Conservation (phyloP, 208 protist species). For the Wallacemonas sp. region DNA sequence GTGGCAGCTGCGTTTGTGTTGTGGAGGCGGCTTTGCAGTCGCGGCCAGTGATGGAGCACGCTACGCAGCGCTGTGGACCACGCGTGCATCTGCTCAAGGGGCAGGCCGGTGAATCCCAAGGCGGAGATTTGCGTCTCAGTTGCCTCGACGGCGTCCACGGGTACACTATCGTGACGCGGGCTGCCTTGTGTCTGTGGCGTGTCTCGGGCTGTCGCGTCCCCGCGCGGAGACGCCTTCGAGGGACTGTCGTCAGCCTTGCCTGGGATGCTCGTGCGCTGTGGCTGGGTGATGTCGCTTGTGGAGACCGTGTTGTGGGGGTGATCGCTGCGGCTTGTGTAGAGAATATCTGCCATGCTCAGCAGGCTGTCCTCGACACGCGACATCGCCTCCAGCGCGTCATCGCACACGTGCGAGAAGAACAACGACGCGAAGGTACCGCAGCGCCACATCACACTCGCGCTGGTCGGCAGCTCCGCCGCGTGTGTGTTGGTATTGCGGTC, state of each 20-base stretch:
- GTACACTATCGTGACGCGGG: too few relatives aligned
- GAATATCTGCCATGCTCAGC: conserved; percentile 9
- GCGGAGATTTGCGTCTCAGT: conserved; percentile 33
- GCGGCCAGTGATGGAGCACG: conserved; percentile 35
- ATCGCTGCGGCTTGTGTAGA: conserved; percentile 14
- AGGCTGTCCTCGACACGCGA: background rate
- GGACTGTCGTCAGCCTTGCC: background rate
- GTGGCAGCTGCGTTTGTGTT: too few relatives aligned
- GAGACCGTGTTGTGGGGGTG: background rate
- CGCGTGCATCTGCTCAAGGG: conserved; percentile 25
- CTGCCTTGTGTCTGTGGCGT: too few relatives aligned
- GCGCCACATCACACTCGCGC: too few relatives aligned
- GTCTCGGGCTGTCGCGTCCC: too few relatives aligned
- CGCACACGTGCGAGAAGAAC: too few relatives aligned
- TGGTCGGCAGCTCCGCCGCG: too few relatives aligned
- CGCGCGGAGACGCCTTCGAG: too few relatives aligned
- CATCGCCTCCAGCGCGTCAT: background rate
- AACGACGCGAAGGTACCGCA: too few relatives aligned
- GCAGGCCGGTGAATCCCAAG: conserved; percentile 30
- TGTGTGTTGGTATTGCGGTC: too few relatives aligned
- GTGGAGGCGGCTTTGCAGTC: conserved; percentile 6
- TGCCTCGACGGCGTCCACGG: conserved; percentile 64
- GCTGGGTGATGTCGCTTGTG: background rate
- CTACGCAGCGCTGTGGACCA: conserved; percentile 38
- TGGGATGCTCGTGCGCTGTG: background rate